phyloP scores from a whole-genome alignment of 257 asterid genomes.

The Scutellaria galericulata region DNA sequence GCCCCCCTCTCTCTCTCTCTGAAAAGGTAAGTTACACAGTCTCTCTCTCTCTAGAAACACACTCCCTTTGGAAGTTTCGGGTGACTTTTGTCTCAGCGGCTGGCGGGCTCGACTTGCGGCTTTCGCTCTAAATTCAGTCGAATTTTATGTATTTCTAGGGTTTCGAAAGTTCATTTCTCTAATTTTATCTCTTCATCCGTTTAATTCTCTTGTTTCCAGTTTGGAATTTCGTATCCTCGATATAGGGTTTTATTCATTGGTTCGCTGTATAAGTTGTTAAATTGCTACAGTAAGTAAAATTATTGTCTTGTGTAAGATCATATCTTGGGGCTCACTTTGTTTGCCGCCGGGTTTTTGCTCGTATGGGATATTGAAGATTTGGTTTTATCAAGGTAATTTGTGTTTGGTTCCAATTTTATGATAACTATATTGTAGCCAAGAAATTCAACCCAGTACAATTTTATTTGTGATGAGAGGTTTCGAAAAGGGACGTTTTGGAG shows the following conservation, averaged over 20 bases:
- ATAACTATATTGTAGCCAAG: not conserved
- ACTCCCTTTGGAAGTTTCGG: slow-evolving; percentile 37
- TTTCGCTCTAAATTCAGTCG: slow-evolving; percentile 26
- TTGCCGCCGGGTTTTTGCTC: slow-evolving; percentile 42
- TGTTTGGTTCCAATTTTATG: slow-evolving; percentile 28
- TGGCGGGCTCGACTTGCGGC: slow-evolving; percentile 34
- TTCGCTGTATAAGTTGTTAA: slow-evolving; percentile 11
- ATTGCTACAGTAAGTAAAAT: slow-evolving; percentile 12
- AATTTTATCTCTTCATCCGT: slow-evolving; percentile 1
- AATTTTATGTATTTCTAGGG: slow-evolving; percentile 34
- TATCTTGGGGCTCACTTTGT: slow-evolving; percentile 24
- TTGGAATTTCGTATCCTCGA: slow-evolving; percentile 32
- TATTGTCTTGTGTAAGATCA: not conserved
- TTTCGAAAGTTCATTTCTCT: slow-evolving; percentile 14
- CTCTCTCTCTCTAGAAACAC: slow-evolving; percentile 22
- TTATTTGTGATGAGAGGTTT: not conserved
- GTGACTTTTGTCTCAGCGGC: slow-evolving; percentile 25
- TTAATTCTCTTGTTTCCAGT: slow-evolving; percentile 18
- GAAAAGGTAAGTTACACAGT: slow-evolving; percentile 5
- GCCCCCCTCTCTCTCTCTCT: slow-evolving; percentile 17
- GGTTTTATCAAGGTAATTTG: slow-evolving; percentile 46
- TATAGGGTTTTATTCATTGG: slow-evolving; percentile 43
- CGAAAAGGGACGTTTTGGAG: not conserved
- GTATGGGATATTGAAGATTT: slow-evolving; percentile 42
- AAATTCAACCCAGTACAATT: not conserved